phyloP scores from a whole-genome alignment of 2,329 filamentous ascomycete species.

The Knoxdaviesia capensis region DNA sequence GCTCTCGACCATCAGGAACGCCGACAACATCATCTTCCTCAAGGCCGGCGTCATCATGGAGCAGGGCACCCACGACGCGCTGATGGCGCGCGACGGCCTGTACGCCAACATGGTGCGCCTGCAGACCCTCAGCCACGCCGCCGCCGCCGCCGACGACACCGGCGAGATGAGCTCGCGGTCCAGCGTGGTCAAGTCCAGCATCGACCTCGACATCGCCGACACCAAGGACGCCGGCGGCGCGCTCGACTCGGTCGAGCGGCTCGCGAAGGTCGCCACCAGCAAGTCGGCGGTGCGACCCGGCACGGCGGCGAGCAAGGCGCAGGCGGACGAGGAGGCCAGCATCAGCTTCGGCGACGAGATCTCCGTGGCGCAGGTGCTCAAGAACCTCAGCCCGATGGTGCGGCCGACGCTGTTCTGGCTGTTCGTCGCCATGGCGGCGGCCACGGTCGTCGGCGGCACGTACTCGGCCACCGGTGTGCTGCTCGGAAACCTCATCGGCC shows the following conservation, averaged over 20 bases:
- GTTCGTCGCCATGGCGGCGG: slow-evolving; percentile 19
- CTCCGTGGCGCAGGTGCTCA: slow-evolving; percentile 18
- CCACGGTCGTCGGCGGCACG: slow-evolving; percentile 33
- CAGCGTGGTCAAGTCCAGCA: slow-evolving; percentile 12
- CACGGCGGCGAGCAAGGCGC: slow-evolving; percentile 18
- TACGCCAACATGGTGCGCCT: slow-evolving; percentile 31
- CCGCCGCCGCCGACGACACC: slow-evolving; percentile 10
- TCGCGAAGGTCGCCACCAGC: slow-evolving; percentile 19
- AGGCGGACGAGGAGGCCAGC: slow-evolving; percentile 12
- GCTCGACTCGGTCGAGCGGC: slow-evolving; percentile 13
- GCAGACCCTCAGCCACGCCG: slow-evolving; percentile 14
- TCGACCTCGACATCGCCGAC: slow-evolving; percentile 14
- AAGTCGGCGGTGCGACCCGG: slow-evolving; percentile 1
- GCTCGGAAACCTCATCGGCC: slow-evolving; percentile 20
- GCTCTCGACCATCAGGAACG: slow-evolving; percentile 38
- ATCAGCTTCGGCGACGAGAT: slow-evolving; percentile 19
- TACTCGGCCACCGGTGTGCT: slow-evolving; percentile 33
- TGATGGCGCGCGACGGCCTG: slow-evolving; percentile 28
- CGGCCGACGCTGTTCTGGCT: slow-evolving; percentile 19
- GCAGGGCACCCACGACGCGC: slow-evolving; percentile 39
- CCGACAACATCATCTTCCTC: slow-evolving; percentile 48
- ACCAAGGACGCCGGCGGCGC: slow-evolving; percentile 9
- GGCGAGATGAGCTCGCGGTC: slow-evolving; percentile 8
- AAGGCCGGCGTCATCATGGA: slow-evolving; percentile 39
- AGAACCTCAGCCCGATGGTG: slow-evolving; percentile 15